Conservation (phyloP, 2,329 filamentous ascomycete genomes). For the Xylaria multiplex region DNA sequence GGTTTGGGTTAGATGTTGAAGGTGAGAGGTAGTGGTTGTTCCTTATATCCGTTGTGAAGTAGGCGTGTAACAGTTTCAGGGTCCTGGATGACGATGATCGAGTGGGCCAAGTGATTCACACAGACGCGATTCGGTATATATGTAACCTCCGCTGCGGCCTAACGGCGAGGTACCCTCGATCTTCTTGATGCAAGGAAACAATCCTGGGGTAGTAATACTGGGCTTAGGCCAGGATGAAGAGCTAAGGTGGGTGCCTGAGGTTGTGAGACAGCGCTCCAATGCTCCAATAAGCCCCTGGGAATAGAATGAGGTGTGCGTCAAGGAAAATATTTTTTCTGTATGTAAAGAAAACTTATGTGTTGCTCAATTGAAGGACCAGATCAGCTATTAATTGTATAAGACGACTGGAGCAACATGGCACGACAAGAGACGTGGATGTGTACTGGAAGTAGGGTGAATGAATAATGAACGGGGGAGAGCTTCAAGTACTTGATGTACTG, state of each 20-base stretch:
- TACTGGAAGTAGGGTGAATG: conserved; percentile 29
- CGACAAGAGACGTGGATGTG: conserved; percentile 38
- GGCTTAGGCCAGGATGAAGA: conserved; percentile 35
- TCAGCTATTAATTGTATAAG: conserved; percentile 45
- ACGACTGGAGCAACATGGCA: conserved; percentile 49
- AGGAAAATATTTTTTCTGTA: conserved; percentile 24
- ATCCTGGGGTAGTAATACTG: conserved; percentile 41
- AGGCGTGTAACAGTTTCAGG: conserved; percentile 42
- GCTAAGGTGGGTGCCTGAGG: conserved; percentile 28
- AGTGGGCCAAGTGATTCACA: conserved; percentile 41
- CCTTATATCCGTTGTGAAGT: conserved; percentile 43
- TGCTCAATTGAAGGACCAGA: conserved; percentile 41
- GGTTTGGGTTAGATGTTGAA: conserved; percentile 25
- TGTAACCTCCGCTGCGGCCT: conserved; percentile 44
- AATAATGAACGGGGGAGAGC: conserved; percentile 34
- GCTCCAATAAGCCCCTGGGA: conserved; percentile 39
- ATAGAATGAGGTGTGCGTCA: conserved; percentile 32
- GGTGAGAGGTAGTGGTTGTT: conserved; percentile 30
- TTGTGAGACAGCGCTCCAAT: conserved; percentile 38
- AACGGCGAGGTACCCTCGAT: conserved; percentile 41
- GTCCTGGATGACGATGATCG: conserved; percentile 39
- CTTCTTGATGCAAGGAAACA: conserved; percentile 38
- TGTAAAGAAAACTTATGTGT: conserved; percentile 13
- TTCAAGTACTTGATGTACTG: conserved; percentile 3
- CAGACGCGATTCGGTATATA: conserved; percentile 41